Evolutionary conservation across 805 yeast species (phyloP).

Genomic region (Saccharomycopsis microspora): DNA sequence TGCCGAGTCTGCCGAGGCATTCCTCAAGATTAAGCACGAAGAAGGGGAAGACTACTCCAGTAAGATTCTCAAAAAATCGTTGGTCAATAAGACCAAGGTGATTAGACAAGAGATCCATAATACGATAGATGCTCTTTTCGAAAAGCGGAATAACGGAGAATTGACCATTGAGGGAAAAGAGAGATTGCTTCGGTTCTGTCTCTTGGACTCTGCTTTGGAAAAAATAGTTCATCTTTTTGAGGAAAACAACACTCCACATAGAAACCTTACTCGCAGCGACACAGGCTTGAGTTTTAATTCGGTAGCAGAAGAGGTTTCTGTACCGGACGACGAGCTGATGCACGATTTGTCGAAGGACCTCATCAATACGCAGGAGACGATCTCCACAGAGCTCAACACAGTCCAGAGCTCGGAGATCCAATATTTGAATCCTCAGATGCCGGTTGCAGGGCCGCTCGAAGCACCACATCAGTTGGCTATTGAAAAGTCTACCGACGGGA

Average conservation of each 20-base stretch:
- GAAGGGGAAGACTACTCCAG: slow-evolving; percentile 27
- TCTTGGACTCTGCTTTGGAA: slow-evolving; percentile 58
- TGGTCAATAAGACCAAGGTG: slow-evolving; percentile 29
- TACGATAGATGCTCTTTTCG: slow-evolving; percentile 45
- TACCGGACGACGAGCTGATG: slow-evolving; percentile 11
- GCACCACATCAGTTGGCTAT: slow-evolving; percentile 63
- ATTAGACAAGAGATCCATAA: slow-evolving; percentile 32
- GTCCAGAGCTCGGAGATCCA: slow-evolving; percentile 14
- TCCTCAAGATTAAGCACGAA: slow-evolving; percentile 31
- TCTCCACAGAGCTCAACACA: slow-evolving; percentile 12
- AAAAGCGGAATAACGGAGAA: slow-evolving; percentile 41
- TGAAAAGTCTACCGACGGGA: slow-evolving; percentile 46
- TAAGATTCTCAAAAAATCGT: slow-evolving; percentile 27
- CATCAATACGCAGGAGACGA: slow-evolving; percentile 12
- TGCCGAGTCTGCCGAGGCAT: slow-evolving; percentile 61
- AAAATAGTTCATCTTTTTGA: slow-evolving; percentile 34
- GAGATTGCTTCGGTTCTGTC: slow-evolving; percentile 52
- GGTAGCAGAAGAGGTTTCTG: background rate
- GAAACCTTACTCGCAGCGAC: background rate
- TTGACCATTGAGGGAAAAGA: slow-evolving; percentile 65
- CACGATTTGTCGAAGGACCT: slow-evolving; percentile 16
- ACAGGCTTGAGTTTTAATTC: background rate
- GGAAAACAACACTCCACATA: slow-evolving; percentile 12
- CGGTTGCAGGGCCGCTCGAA: slow-evolving; percentile 8
- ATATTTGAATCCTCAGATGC: slow-evolving; percentile 7